phyloP scores from a whole-genome alignment of 768 basidiomycete genomes.

The Hydnum rufescens region DNA sequence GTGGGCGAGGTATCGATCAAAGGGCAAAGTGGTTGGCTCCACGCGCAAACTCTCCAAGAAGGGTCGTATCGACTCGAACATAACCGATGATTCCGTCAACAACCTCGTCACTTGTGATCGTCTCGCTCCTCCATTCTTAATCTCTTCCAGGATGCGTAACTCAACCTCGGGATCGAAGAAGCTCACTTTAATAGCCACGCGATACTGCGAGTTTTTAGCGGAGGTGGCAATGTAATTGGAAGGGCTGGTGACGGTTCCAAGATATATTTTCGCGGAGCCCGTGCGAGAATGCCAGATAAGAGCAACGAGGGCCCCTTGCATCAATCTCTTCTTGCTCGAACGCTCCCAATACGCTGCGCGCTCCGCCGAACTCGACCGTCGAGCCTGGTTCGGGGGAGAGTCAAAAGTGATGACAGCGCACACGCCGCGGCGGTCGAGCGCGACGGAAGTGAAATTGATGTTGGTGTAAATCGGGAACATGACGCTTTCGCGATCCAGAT shows the following conservation, averaged over 20 bases:
- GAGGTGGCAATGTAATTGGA: conserved; percentile 28
- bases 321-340: conserved; percentile 35
- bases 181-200: conserved; percentile 29
- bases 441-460: conserved; percentile 6
- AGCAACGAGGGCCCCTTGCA: conserved; percentile 42
- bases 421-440: conserved; percentile 25
- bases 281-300: conserved; percentile 30
- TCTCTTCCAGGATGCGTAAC: conserved; percentile 18
- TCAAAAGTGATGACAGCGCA: conserved; percentile 28
- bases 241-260: conserved; percentile 32
- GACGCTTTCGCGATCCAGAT: conserved; percentile 5
- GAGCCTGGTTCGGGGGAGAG: conserved; percentile 37
- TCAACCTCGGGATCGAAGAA: conserved; percentile 47
- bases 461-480: conserved; percentile 13
- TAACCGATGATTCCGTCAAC: conserved; percentile 40
- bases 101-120: conserved; percentile 12
- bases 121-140: conserved; percentile 9
- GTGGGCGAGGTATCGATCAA: conserved; percentile 32
- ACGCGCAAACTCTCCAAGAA: conserved; percentile 38
- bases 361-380: conserved; percentile 19
- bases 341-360: conserved; percentile 43
- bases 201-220: conserved; percentile 18
- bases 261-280: conserved; percentile 20
- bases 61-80: conserved; percentile 48
- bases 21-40: conserved; percentile 39